Evolutionary conservation across 768 basidiomycete genomes (phyloP).

Genomic region (Auricularia sp.): DNA sequence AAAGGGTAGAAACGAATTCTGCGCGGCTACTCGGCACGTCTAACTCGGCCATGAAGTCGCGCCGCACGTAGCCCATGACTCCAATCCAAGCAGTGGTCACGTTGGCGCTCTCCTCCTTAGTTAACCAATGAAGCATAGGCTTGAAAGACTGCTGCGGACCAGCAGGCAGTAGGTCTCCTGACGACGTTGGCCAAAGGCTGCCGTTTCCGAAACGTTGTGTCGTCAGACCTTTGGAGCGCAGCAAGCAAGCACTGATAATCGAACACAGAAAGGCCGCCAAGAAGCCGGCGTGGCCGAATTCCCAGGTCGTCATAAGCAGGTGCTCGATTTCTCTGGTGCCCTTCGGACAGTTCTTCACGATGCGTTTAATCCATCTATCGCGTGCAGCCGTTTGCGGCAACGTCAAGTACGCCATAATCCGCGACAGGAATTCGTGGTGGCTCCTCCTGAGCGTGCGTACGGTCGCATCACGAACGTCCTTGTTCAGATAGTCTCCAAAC

Average conservation of each 20-base stretch:
- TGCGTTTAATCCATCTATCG: background rate
- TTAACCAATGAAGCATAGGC: background rate
- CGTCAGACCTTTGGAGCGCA: too few species aligned
- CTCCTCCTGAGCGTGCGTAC: background rate
- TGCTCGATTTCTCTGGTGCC: background rate
- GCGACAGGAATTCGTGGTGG: background rate
- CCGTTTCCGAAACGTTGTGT: too few species aligned
- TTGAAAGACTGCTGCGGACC: background rate
- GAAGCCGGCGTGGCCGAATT: too few species aligned
- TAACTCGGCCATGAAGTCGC: background rate
- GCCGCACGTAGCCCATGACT: background rate
- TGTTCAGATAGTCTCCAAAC: too few species aligned
- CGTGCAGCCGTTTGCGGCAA: background rate
- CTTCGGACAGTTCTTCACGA: background rate
- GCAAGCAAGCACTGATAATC: too few species aligned
- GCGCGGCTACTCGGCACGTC: background rate
- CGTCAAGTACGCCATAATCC: background rate
- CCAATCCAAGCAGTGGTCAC: background rate
- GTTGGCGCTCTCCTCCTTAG: background rate
- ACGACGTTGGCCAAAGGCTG: too few species aligned
- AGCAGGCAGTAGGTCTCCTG: too few species aligned
- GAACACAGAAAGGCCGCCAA: too few species aligned
- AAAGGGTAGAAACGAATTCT: background rate
- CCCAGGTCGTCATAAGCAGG: too few species aligned
- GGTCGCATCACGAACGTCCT: too few species aligned